Evolutionary conservation across 257 asterid species (phyloP), one percentile per base, ranked within the genome.

Genomic region (Leptodermis oblonga): DNA sequence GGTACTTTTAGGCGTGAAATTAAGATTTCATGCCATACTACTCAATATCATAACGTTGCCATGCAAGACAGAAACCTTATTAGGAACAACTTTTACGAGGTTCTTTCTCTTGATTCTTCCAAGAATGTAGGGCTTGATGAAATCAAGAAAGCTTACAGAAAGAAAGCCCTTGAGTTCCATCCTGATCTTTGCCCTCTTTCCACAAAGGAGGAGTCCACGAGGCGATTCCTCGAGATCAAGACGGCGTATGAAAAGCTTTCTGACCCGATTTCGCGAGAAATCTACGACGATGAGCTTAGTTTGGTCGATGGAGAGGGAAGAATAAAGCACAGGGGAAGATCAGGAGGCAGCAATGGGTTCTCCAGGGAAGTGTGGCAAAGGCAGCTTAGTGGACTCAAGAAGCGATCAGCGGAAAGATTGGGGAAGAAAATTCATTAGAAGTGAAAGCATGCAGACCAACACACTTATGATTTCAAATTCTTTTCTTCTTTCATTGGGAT

Each of bases 121-220:
- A 73, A 74, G 49, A 58, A 70, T 4, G 86, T 51, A 45, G 79
- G 86, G 31, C 28, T 72, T 70, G 86, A 78, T 58, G 90, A 85
- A 73, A 82, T 85, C 15, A 82, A 82, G 74, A 85, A 62, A 80
- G 87, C 90, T 34, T 85, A 80, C 51, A 78, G 80, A 74, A 65
- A 67, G 41, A 76, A 74, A 80, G 85, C 86, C 56, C 83, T 74
- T 61, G 79, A 73, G 56, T 77, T 73, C 61, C 90, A 85, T 65
- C 90, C 90, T 2, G 90, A 85, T 70, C 78, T 69, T 37, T 76
- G 82, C 45, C n/a, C 43, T 23, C 15, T 46, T 13, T 65, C 76
- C 0, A 58, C 63, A 0, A 76, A 78, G 62, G 80, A 77, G 58
- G 90, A 85, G 51, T 80, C 83, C 0, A 76, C 84, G 8, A 68